Evolutionary conservation across 1,139 yeast species (phyloP).

Genomic region (Taphrina confusa): DNA sequence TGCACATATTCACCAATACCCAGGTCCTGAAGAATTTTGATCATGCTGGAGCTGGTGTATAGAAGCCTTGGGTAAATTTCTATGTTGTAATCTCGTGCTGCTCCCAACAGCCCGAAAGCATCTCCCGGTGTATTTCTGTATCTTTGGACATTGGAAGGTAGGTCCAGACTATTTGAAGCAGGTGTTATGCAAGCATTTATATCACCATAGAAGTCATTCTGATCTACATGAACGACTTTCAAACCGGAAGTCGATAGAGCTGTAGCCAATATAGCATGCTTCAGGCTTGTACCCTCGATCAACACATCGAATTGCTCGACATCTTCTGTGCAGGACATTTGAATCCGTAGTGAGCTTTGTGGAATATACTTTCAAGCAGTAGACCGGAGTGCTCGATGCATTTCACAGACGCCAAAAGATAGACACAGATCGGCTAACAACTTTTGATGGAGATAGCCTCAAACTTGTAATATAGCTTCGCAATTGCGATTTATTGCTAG

Average conservation of each 20-base stretch:
- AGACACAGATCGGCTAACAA: no score
- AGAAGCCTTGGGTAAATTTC: slow-evolving; percentile 86
- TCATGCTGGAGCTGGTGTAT: slow-evolving; percentile 83
- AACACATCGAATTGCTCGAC: slow-evolving; percentile 68
- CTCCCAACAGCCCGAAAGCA: slow-evolving; percentile 36
- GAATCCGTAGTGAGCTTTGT: no score
- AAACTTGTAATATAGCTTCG: no score
- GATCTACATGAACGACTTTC: slow-evolving; percentile 63
- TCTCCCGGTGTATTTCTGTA: background rate
- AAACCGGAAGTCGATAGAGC: slow-evolving; percentile 23
- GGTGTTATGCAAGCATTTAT: slow-evolving; percentile 79
- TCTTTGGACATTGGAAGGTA: background rate
- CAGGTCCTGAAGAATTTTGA: slow-evolving; percentile 73
- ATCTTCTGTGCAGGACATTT: no score
- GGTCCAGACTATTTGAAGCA: slow-evolving; percentile 55
- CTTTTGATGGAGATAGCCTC: no score
- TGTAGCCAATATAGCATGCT: slow-evolving; percentile 86
- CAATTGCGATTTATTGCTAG: no score
- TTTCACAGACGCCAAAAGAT: no score
- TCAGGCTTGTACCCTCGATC: slow-evolving; percentile 87
- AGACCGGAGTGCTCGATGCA: no score
- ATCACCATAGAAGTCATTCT: slow-evolving; percentile 83
- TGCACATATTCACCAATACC: slow-evolving; percentile 89
- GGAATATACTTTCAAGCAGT: no score
- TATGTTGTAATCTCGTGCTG: slow-evolving; percentile 76